A percentile compares a stretch with the other conserved stretches of the same genome.
phyloP scores from a whole-genome alignment of 164 flowering plant species.

The Dillenia turbinata region DNA sequence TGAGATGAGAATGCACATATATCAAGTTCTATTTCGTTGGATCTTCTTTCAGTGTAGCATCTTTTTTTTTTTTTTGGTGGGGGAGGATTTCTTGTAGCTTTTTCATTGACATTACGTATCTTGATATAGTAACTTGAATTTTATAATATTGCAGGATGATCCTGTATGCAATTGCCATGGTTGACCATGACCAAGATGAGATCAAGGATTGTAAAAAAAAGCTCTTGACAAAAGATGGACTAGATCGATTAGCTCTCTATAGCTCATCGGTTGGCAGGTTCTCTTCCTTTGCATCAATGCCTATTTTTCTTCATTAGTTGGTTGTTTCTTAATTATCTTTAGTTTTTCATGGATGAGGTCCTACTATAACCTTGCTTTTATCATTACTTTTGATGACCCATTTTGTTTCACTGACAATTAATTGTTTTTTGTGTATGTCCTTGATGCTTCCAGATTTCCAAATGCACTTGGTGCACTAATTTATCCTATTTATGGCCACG shows the following conservation, averaged over 20 bases:
- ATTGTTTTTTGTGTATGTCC: not conserved
- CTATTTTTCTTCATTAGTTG: not conserved
- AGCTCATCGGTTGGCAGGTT: conserved; percentile 83
- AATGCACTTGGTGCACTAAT: conserved; percentile 78
- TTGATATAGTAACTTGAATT: not conserved
- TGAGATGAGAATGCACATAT: too few species aligned
- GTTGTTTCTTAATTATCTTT: not conserved
- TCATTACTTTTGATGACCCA: too few species aligned
- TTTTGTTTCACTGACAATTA: too few species aligned
- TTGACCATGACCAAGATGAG: conserved; percentile 73
- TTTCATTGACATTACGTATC: not conserved
- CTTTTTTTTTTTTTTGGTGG: too few species aligned
- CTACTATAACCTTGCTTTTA: too few species aligned
- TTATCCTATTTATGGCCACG: conserved; percentile 95
- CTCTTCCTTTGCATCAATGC: not conserved
- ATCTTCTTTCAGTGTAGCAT: too few species aligned
- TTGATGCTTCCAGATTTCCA: conserved; percentile 43
- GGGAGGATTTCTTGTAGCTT: too few species aligned
- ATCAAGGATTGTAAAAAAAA: conserved; percentile 26
- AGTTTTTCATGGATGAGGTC: too few species aligned
- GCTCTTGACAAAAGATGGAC: conserved; percentile 74
- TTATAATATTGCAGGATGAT: conserved; percentile 48
- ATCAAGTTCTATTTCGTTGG: too few species aligned
- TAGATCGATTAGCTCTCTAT: conserved; percentile 64
- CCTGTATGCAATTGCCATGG: conserved; percentile 81